A percentile compares a stretch with the other conserved stretches of the same genome.
Conservation (phyloP, 2,329 filamentous ascomycete species). For the Aspergillus brasiliensis region DNA sequence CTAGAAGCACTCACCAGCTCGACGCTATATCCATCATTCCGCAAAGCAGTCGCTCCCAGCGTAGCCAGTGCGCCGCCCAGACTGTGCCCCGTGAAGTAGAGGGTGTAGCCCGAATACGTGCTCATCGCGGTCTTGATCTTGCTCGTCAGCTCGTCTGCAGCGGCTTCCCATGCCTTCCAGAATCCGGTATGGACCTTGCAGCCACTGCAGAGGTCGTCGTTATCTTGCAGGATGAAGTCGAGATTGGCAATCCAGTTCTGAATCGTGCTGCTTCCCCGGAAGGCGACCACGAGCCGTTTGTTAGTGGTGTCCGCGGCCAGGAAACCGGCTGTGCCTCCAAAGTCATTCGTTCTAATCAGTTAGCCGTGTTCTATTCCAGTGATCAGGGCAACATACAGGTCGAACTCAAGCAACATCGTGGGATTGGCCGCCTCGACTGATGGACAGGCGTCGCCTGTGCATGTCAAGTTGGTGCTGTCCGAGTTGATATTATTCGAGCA, state of each 20-base stretch:
- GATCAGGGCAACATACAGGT: slow-evolving; percentile 43
- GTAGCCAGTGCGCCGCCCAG: slow-evolving; percentile 55
- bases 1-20: slow-evolving; percentile 44
- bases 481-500: slow-evolving; percentile 53
- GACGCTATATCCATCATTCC: slow-evolving; percentile 43
- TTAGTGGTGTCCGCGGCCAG: slow-evolving; percentile 51
- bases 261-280: slow-evolving; percentile 37
- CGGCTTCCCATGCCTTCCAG: slow-evolving; percentile 48
- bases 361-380: background rate
- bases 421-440: slow-evolving; percentile 51
- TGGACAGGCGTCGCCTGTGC: slow-evolving; percentile 51
- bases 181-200: slow-evolving; percentile 53
- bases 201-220: slow-evolving; percentile 45
- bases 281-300: slow-evolving; percentile 37
- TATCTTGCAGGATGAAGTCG: slow-evolving; percentile 26
- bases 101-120: slow-evolving; percentile 42
- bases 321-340: slow-evolving; percentile 51
- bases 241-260: slow-evolving; percentile 39
- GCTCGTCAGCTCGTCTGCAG: slow-evolving; percentile 39
- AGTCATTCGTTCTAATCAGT: slow-evolving; percentile 22
- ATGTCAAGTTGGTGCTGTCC: slow-evolving; percentile 47
- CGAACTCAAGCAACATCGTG: slow-evolving; percentile 51
- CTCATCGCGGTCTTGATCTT: slow-evolving; percentile 36
- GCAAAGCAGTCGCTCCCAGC: slow-evolving; percentile 49
- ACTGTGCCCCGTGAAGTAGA: slow-evolving; percentile 54